Evolutionary conservation across 805 yeast species (phyloP).

Genomic region (Saturnispora halmiae): DNA sequence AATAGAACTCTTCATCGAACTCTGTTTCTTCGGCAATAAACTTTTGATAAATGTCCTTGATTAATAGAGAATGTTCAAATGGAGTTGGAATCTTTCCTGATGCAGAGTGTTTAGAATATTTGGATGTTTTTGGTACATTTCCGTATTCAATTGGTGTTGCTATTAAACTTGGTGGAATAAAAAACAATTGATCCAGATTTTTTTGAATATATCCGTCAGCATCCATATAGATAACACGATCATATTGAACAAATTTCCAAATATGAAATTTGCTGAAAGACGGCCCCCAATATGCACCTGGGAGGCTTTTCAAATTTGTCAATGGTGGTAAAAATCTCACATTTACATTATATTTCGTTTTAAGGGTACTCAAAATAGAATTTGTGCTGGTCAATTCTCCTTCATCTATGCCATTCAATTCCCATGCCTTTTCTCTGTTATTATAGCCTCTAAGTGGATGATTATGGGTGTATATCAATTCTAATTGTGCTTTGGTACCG

Average conservation of each 20-base stretch:
- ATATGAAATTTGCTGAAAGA: conserved; percentile 49
- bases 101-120: neutral
- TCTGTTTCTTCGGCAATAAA: conserved; percentile 12
- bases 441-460: conserved; percentile 5
- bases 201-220: conserved; percentile 39
- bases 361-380: conserved; percentile 3
- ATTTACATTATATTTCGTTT: conserved; percentile 19
- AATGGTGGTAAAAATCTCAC: conserved; percentile 24
- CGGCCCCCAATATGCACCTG: conserved; percentile 33
- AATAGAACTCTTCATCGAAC: conserved; percentile 10
- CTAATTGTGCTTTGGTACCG: conserved; percentile 35
- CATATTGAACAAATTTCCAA: conserved; percentile 41
- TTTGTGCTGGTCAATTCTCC: neutral
- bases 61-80: conserved; percentile 15
- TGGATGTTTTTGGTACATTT: conserved; percentile 10
- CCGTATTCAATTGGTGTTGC: conserved; percentile 35
- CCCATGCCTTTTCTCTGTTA: conserved; percentile 8
- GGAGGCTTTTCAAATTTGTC: conserved; percentile 12
- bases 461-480: conserved; percentile 32
- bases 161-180: conserved; percentile 37
- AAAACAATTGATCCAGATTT: conserved; percentile 43
- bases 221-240: conserved; percentile 49
- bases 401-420: neutral
- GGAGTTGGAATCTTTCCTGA: conserved; percentile 15
- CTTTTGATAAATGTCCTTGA: conserved; percentile 17